Conservation (phyloP, 2,329 filamentous ascomycete species). For the Beauveria asiatica region DNA sequence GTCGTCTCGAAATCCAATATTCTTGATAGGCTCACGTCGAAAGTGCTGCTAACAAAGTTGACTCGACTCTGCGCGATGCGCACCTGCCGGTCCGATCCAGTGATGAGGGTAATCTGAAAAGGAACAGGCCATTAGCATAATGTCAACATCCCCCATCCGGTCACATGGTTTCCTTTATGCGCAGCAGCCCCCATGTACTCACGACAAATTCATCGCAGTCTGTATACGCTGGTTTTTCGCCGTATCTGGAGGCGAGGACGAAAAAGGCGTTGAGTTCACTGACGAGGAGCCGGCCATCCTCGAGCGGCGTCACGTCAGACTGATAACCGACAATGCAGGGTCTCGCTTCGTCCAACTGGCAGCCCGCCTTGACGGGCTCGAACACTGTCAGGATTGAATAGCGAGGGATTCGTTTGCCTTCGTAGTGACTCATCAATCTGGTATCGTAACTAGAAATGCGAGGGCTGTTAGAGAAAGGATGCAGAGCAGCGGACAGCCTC, state of each 20-base stretch:
- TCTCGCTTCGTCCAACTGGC: neutral
- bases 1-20: neutral
- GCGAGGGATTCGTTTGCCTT: neutral
- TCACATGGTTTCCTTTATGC: neutral
- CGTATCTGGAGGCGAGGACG: neutral
- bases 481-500: neutral
- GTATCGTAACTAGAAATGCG: neutral
- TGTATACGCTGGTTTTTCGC: neutral
- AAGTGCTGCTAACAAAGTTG: neutral
- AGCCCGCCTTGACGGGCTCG: neutral
- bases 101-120: neutral
- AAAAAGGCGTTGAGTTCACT: conserved; percentile 2
- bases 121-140: neutral
- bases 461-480: neutral
- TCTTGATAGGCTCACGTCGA: neutral
- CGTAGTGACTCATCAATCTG: neutral
- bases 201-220: neutral
- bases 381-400: neutral
- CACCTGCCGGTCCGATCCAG: neutral
- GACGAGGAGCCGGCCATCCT: neutral
- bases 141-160: neutral
- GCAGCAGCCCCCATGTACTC: neutral
- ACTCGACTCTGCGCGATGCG: neutral
- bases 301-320: neutral
- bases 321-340: neutral